Evolutionary conservation across 2,329 filamentous ascomycete species (phyloP).

Genomic region (Fusarium sp.): DNA sequence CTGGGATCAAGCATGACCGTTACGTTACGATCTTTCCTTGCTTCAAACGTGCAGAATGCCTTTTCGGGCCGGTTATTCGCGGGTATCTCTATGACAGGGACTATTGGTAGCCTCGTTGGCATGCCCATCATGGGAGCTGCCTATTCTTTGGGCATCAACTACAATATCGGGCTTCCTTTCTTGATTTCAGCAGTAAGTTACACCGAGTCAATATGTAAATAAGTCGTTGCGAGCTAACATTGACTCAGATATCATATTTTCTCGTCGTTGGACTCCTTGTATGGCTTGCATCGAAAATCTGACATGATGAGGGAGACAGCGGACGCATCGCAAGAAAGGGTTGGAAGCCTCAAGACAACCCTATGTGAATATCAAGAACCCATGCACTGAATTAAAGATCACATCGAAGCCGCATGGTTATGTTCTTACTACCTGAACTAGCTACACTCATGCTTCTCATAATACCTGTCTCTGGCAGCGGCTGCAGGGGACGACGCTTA

Average conservation of each 20-base stretch:
- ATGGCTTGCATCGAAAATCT: neutral
- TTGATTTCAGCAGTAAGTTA: neutral
- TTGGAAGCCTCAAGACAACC: too few species aligned
- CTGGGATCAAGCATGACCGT: neutral
- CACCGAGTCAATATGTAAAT: fast-evolving
- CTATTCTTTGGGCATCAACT: neutral
- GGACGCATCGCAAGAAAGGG: neutral
- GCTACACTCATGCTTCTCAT: neutral
- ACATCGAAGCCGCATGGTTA: too few species aligned
- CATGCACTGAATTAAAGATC: neutral
- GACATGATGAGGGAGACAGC: neutral
- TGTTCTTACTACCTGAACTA: neutral
- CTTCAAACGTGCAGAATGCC: neutral
- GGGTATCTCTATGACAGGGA: neutral
- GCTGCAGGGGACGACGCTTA: neutral
- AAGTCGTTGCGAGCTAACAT: neutral
- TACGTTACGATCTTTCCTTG: neutral
- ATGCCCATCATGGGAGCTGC: neutral
- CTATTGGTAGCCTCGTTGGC: neutral
- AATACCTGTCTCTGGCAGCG: neutral
- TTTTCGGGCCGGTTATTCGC: slow-evolving; percentile 6
- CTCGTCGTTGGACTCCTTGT: neutral
- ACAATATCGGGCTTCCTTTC: neutral
- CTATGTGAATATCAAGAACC: too few species aligned
- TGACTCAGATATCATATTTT: neutral